Evolutionary conservation across 768 basidiomycete genomes (phyloP), one percentile per base, ranked within the genome.

Genomic region (Porpolomopsis calyptriformis): DNA sequence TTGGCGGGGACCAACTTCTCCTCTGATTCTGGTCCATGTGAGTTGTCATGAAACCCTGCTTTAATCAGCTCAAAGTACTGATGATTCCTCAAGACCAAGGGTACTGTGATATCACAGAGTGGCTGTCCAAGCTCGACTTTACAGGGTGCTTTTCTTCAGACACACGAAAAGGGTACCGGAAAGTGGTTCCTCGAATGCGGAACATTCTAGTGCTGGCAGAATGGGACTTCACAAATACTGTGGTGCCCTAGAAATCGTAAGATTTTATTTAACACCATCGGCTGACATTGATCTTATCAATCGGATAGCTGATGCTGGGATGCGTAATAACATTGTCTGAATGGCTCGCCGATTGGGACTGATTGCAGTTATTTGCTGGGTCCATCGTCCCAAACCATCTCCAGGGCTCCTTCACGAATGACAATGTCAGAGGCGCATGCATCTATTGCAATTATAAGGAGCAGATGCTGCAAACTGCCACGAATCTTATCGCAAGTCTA

Each of bases 171-270:
- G 19, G 48, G 29, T 3, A 49, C 51, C 14, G 48, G 48, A 14
- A 3, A 39, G 18, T 52, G 51, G 51, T 24, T 52, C 5, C 35
- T 52, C 12, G 23, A 41, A 24, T 4, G 26, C 16, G 16, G 11
- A n/a, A 12, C 6, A 24, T 49, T 52, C 29, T 22, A 35, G 8
- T 18, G 14, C 7, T 52, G 51, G 51, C 16, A 14, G 6, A 33
- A 23, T 25, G 38, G 22, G 11, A 16, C 16, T 1, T 25, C 35
- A 9, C n/a, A 40, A 19, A 45, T 16, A 6, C 42, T 52, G 22
- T 52, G 47, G 43, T 52, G 51, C 31, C 27, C 36, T 34, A 48
- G 51, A n/a, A n/a, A n/a, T n/a, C n/a, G n/a, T n/a, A n/a, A n/a
- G n/a, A n/a, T n/a, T n/a, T n/a, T n/a, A n/a, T 25, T 16, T 35